Evolutionary conservation across 169 alveolate genomes (phyloP).

Genomic region (Babesia bigemina): DNA sequence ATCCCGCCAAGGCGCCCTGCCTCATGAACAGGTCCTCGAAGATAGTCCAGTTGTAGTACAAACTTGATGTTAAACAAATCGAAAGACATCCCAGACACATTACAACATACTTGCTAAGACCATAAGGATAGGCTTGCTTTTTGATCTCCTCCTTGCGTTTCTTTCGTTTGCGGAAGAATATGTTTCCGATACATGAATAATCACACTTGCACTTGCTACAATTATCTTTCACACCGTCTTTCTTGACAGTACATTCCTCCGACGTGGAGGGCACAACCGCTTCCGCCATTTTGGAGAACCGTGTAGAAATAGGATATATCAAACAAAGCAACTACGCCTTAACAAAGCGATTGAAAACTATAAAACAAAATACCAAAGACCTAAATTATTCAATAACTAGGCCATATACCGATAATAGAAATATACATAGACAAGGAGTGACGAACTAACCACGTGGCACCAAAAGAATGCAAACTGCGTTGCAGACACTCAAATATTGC

Average conservation of each 20-base stretch:
- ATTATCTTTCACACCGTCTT: not conserved
- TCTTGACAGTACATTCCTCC: not conserved
- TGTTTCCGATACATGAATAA: slow-evolving; percentile 8
- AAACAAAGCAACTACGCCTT: not conserved
- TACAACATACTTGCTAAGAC: slow-evolving; percentile 23
- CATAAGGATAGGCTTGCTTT: slow-evolving; percentile 43
- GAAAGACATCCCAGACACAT: slow-evolving; percentile 40
- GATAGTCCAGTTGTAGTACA: slow-evolving; percentile 65
- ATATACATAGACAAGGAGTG: too few species aligned
- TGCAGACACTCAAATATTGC: not conserved
- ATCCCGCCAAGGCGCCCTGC: slow-evolving; percentile 13
- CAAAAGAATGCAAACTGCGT: too few species aligned
- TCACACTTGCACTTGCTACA: slow-evolving; percentile 2
- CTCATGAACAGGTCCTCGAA: slow-evolving; percentile 49
- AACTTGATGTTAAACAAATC: slow-evolving; percentile 52
- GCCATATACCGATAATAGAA: too few species aligned
- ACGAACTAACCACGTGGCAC: too few species aligned
- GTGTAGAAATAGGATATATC: not conserved
- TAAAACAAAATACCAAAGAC: too few species aligned
- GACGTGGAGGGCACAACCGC: not conserved
- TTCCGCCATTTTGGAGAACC: not conserved
- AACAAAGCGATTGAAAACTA: too few species aligned
- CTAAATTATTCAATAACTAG: too few species aligned
- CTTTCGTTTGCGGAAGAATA: slow-evolving; percentile 12
- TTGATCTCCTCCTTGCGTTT: slow-evolving; percentile 8